Base-by-base conservation (phyloP, 2,329 filamentous ascomycete species). In the Ophiosphaerella korrae region DNA sequence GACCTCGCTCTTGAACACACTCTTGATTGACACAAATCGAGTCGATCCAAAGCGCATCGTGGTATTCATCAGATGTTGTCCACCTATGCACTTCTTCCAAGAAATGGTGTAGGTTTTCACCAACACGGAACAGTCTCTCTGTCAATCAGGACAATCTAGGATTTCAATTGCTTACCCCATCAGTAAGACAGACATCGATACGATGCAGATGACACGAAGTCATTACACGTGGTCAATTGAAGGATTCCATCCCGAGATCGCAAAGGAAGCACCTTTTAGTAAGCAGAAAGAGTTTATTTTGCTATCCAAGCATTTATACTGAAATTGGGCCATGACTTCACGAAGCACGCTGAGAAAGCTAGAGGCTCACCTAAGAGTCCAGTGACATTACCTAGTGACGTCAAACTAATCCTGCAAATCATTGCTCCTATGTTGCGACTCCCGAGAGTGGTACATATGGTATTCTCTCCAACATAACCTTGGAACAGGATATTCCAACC, bases 21-120 rank as follows among this genome's bases (percentile, higher is more conserved):
- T 34, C 23, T 33, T 55, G 55, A 33, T 55, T 48, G 16, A 58
- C 53, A 14, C 55, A 58, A 18, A 55, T 39, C 8, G 50, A 32
- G 33, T 58, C 55, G n/a, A 58, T 48, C 52, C 55, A 58, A 13
- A 53, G 23, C 8, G 38, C n/a, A 21, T 24, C 5, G 5, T 32
- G 12, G 12, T 8, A 32, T 8, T 16, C 32, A 31, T 18, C 2
- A 21, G 8, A 5, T 2, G 11, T 3, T 14, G 23, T 29, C 5
- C 11, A n/a, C 2, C 5, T 24, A 6, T 43, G 14, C 14, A 26
- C 16, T 13, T 43, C 21, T 21, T 42, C 21, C 32, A 43, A 31
- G 18, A 49, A 49, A 5, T 26, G 14, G 18, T 43, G 18, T 16
- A 43, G 23, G 14, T 43, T 49, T 5, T 43, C 24, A 13, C 39